Evolutionary conservation across 768 basidiomycete species (phyloP), one percentile per base, ranked within the genome.

Genomic region (Sarcomyxa edulis): DNA sequence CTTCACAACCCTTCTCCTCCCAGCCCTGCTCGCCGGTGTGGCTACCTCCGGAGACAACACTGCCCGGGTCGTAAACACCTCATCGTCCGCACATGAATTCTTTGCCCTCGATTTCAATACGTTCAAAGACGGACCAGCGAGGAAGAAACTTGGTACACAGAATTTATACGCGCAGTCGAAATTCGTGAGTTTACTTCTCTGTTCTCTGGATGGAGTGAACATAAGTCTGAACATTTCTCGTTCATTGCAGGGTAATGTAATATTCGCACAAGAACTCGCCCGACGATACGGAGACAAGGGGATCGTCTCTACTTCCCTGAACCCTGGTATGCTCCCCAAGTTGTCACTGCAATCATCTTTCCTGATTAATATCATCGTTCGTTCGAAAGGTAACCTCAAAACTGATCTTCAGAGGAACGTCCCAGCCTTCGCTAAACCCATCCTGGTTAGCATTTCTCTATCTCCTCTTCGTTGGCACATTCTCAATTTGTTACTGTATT

Each of bases 1-100:
- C 46, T 62, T 78, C 46, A 76, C 74, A 2, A 59, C 62, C 31
- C 60, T 71, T 11, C 66, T 81, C 29, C 58, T 78, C 18, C 74
- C 76, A 4, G 59, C 60, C 3, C 60, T 77, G 19, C 49, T 66
- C 15, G 57, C 60, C 3, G 68, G 64, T 2, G 64, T 69, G 12
- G 58, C 55, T 24, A 47, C 55, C 6, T 53, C 65, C 5, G 50
- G 65, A 1, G 67, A 69, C 21, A 58, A 62, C 32, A 68, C 68
- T 31, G 55, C 64, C 3, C 74, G 78, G 27, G 53, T 79, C 25
- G 57, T 79, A 28, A 72, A 60, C 4, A 61, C 64, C 7, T 65
- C 73, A 5, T 76, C 77, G 3, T 50, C 58, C 1, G 64, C 49
- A 1, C 61, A 62, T 29, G 51, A 60, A 38, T 35, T 65, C 23